Percentiles rank a stretch among this genome's conserved stretches.
Conservation (phyloP, 208 protist genomes). For the Leishmania amazonensis region DNA sequence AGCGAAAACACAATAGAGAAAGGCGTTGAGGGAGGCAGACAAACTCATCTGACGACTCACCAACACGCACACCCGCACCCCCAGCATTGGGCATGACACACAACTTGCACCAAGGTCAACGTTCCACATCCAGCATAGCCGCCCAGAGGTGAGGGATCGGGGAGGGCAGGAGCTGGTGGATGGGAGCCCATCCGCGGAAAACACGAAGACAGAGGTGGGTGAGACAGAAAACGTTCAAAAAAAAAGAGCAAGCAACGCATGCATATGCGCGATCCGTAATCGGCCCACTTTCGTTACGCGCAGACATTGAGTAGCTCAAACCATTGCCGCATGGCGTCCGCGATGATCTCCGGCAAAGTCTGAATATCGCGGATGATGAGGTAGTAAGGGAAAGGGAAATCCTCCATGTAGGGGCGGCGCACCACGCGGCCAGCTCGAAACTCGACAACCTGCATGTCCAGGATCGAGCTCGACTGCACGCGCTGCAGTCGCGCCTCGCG, state of each 20-base stretch:
- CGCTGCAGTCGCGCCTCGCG: conserved; percentile 78
- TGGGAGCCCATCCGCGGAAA: not conserved
- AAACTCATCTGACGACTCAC: not conserved
- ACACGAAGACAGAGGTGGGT: not conserved
- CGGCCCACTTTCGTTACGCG: conserved; percentile 1
- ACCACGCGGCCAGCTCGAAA: conserved; percentile 85
- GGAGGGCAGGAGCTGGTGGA: not conserved
- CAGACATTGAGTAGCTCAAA: conserved; percentile 93
- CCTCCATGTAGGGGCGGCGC: conserved; percentile 96
- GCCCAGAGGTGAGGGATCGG: not conserved
- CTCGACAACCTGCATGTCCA: conserved; percentile 93
- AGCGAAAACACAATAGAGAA: not conserved
- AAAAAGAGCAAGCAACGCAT: not conserved
- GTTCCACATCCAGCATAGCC: not conserved
- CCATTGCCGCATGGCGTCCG: conserved; percentile 99
- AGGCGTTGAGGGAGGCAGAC: not conserved
- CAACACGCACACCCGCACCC: not conserved
- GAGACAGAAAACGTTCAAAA: not conserved
- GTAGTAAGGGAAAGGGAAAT: conserved; percentile 99
- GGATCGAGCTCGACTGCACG: conserved; percentile 85
- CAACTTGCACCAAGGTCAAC: not conserved
- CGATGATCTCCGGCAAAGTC: conserved; percentile 96
- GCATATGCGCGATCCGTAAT: not conserved
- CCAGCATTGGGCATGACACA: not conserved
- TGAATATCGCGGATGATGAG: conserved; percentile 97